Evolutionary conservation across 2,329 filamentous ascomycete species (phyloP), one percentile per base, ranked within the genome.

Genomic region (Alternaria novae-zelandiae): DNA sequence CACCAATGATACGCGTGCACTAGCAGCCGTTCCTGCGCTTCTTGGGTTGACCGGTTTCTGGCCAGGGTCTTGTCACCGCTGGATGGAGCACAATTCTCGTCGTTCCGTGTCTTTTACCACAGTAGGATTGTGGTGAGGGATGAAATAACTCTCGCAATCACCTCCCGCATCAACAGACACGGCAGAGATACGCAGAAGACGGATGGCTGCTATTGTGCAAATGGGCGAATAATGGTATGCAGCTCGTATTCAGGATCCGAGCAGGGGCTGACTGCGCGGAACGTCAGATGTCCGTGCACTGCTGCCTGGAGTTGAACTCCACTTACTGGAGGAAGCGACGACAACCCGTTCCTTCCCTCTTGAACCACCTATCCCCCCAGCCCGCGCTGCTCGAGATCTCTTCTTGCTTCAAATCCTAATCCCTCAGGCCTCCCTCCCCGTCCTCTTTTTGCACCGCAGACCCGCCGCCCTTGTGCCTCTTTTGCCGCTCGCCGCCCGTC

Each of bases 401-500:
- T 64, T 61, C 56, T 64, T 56, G 49, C 53, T 61, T 60, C 59
- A 64, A 67, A 60, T 54, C 59, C 66, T 64, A 67, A 32, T 74
- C 68, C 70, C 76, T 60, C 78, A 75, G 76, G 75, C 65, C 70
- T 67, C 62, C 69, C 61, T 70, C 65, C 61, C 54, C 63, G 17
- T 51, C 66, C 61, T 60, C 59, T 68, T 66, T 68, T 70, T 68
- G 56, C 61, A 64, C 63, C 50, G 59, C 54, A 57, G 36, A 63
- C 70, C 72, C 65, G 70, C 71, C 69, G 70, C 69, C 64, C 66
- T 72, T 71, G 53, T 68, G 68, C 68, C 65, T 44, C 32, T 43
- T 68, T 66, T 67, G 66, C 73, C 73, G 69, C 68, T 67, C 71
- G 67, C 70, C 69, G 65, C 66, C 68, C 72, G 70, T 75, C 69